Percentiles rank a stretch among this genome's conserved stretches.
Evolutionary conservation across 148 eudicot genomes (phyloP).

Genomic region (Dianthus caryophyllus): DNA sequence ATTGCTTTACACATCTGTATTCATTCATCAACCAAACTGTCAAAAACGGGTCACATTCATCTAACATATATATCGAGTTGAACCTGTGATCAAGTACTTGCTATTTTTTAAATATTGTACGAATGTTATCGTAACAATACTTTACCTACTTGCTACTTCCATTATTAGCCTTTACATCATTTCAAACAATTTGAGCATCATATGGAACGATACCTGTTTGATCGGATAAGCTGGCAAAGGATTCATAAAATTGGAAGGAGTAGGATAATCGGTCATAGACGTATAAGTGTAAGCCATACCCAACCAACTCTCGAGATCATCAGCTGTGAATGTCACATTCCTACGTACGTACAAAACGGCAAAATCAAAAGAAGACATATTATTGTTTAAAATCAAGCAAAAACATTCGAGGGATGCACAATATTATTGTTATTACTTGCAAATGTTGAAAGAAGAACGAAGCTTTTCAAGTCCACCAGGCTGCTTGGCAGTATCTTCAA

Average conservation of each 20-base stretch:
- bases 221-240: constrained; percentile 81
- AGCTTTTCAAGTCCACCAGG: constrained; percentile 57
- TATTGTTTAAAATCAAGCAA: no score
- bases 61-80: no score
- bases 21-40: not conserved
- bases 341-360: not conserved
- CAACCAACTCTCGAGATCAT: constrained; percentile 43
- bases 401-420: no score
- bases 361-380: not conserved
- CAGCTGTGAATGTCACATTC: constrained; percentile 32
- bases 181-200: no score
- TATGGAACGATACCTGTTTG: constrained; percentile 41
- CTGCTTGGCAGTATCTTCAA: constrained; percentile 51
- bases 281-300: constrained; percentile 46
- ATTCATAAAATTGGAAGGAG: constrained; percentile 63
- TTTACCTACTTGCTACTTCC: no score
- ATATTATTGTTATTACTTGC: constrained; percentile 53
- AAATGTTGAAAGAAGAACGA: constrained; percentile 60
- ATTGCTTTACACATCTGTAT: constrained; percentile 86
- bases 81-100: no score
- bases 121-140: no score
- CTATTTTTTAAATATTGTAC: no score
- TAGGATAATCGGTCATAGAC: constrained; percentile 90
- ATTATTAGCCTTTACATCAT: no score
- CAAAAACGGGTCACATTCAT: not conserved